Evolutionary conservation across 148 eudicot genomes (phyloP), one percentile per base, ranked within the genome.

Genomic region (Euryodendron excelsum): DNA sequence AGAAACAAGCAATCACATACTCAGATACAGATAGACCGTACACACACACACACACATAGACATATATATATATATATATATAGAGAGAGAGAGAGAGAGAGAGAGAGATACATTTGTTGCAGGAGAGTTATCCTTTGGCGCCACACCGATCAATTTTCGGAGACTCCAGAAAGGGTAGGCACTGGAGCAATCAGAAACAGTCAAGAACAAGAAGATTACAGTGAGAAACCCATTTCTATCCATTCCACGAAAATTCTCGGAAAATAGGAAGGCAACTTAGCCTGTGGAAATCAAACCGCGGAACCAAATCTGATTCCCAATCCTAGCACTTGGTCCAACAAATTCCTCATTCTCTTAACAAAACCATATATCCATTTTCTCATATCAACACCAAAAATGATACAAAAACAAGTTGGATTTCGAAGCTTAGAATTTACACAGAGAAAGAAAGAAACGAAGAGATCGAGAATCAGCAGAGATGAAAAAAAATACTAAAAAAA

Each of bases 161-260:
- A 23, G 36, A 67, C 74, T 80, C 80, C 55, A 70, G n/a, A n/a
- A n/a, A n/a, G n/a, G n/a, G n/a, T n/a, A n/a, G 63, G 86, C 92
- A 75, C 69, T 14, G 1, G 84, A 78, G 86, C 75, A 73, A 55
- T 73, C 81, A n/a, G 82, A 69, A 74, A 79, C 28, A 36, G 84
- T 17, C 50, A 84, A 33, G 28, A 88, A 61, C 53, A 82, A 68
- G 47, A 91, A 23, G 67, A 86, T 50, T 5, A 79, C 12, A 31
- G 75, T 52, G 21, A 86, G 68, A 75, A 79, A 78, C 69, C 82
- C 74, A 79, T 61, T 65, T 65, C 58, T 84, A 61, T 78, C 88
- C 94, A 86, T 89, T 59, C 67, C 60, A 48, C 44, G 15, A 8
- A 10, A 73, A 75, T 76, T 18, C 6, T 64, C 74, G n/a, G n/a